Conservation (phyloP, 345 rosid species). For the Cardamine chenopodiifolia region DNA sequence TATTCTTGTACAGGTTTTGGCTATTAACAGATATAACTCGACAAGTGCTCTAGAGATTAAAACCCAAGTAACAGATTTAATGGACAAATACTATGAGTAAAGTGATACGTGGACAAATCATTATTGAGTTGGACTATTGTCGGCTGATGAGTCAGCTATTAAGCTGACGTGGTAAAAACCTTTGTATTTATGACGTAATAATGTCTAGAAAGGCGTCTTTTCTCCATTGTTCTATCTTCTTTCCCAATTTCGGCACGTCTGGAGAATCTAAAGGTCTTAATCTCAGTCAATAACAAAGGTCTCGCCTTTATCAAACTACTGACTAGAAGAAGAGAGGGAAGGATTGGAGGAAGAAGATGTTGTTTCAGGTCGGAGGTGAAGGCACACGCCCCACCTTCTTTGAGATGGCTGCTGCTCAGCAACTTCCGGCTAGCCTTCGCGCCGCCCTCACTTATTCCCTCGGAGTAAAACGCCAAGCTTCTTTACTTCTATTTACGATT, state of each 20-base stretch:
- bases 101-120: conserved; percentile 27
- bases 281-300: conserved; percentile 12
- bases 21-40: background rate
- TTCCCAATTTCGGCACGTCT: conserved; percentile 40
- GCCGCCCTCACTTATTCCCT: conserved; percentile 93
- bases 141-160: conserved; percentile 34
- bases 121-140: conserved; percentile 17
- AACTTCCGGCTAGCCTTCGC: conserved; percentile 96
- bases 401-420: conserved; percentile 99
- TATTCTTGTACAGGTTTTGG: background rate
- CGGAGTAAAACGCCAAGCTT: conserved; percentile 56
- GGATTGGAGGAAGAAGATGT: conserved; percentile 51
- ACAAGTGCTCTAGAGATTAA: too few species aligned
- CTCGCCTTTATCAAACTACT: conserved; percentile 22
- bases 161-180: conserved; percentile 23
- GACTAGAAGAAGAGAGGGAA: background rate
- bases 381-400: conserved; percentile 99
- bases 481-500: background rate
- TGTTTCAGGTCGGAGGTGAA: conserved; percentile 99
- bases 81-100: background rate
- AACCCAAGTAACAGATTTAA: background rate
- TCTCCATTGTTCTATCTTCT: conserved; percentile 24
- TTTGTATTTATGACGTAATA: background rate
- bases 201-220: conserved; percentile 37
- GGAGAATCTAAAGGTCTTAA: conserved; percentile 32